Conservation (phyloP, 2,329 filamentous ascomycete species). For the Rhynchosporium agropyri region DNA sequence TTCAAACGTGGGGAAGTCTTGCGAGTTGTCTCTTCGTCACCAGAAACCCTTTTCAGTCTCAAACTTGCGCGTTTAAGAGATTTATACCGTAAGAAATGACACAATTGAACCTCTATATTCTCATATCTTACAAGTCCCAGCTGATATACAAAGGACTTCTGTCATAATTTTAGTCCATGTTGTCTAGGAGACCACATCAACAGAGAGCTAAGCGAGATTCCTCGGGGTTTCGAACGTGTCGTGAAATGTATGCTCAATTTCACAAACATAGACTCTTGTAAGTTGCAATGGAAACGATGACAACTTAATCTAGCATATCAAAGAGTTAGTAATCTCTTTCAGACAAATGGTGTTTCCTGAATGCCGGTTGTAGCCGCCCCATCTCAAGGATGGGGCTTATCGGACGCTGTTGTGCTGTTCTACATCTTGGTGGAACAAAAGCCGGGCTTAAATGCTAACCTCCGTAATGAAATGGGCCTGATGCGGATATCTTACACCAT, state of each 20-base stretch:
- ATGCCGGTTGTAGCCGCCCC: slow-evolving; percentile 4
- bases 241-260: not conserved
- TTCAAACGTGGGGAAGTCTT: too few relatives aligned
- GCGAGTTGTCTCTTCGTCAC: too few relatives aligned
- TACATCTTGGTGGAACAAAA: not conserved
- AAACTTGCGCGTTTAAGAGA: too few relatives aligned
- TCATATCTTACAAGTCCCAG: too few relatives aligned
- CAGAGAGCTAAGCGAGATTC: not conserved
- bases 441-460: not conserved
- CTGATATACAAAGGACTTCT: not conserved
- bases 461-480: not conserved
- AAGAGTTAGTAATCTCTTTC: not conserved
- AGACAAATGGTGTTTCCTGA: not conserved
- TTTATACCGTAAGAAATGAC: too few relatives aligned
- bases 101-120: too few relatives aligned
- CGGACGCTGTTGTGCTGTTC: not conserved
- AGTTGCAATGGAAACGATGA: not conserved
- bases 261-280: not conserved
- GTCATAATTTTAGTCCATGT: not conserved
- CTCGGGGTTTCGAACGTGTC: not conserved
- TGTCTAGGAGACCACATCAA: not conserved
- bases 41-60: too few relatives aligned
- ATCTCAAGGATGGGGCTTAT: slow-evolving; percentile 15
- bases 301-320: not conserved
- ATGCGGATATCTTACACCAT: too few relatives aligned